phyloP scores from a whole-genome alignment of 345 rosid species.

The Camelina laxa region DNA sequence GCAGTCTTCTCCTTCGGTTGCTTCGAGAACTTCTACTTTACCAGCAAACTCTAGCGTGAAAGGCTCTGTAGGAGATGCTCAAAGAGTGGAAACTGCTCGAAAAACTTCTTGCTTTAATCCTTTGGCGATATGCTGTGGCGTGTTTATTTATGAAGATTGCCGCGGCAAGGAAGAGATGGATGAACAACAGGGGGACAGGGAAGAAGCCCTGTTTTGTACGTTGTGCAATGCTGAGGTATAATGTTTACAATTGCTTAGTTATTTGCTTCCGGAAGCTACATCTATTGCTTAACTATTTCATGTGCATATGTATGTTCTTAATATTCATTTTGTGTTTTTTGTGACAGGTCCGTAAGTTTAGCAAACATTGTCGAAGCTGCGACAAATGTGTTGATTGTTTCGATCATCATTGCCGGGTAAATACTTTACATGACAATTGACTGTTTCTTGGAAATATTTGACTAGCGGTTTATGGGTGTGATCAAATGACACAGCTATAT shows the following conservation, averaged over 20 bases:
- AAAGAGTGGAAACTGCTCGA: constrained; percentile 42
- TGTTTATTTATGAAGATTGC: constrained; percentile 90
- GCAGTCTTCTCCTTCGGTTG: constrained; percentile 77
- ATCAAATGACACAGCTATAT: constrained; percentile 39
- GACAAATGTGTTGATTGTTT: constrained; percentile 98
- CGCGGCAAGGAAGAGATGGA: constrained; percentile 58
- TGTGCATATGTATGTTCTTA: too few relatives aligned
- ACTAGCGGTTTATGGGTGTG: constrained; percentile 5
- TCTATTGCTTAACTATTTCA: neutral
- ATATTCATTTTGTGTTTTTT: neutral
- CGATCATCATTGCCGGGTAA: constrained; percentile 98
- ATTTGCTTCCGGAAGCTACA: neutral
- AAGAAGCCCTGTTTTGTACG: constrained; percentile 93
- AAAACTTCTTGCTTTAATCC: constrained; percentile 48
- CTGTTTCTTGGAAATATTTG: constrained; percentile 5
- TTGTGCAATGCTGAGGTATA: constrained; percentile 96
- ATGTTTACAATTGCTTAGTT: neutral
- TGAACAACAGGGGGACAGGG: constrained; percentile 62
- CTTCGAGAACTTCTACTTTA: constrained; percentile 72
- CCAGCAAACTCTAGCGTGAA: constrained; percentile 68
- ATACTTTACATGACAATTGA: constrained; percentile 15
- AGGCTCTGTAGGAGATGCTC: constrained; percentile 65
- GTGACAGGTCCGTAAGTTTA: constrained; percentile 88
- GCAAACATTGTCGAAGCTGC: constrained; percentile 97
- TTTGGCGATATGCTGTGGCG: constrained; percentile 72